These are phyloP conservation scores for Elsinoe batatas DNA, from an alignment of 2,329 filamentous ascomycete species.

Conservation along the genomic window DNA sequence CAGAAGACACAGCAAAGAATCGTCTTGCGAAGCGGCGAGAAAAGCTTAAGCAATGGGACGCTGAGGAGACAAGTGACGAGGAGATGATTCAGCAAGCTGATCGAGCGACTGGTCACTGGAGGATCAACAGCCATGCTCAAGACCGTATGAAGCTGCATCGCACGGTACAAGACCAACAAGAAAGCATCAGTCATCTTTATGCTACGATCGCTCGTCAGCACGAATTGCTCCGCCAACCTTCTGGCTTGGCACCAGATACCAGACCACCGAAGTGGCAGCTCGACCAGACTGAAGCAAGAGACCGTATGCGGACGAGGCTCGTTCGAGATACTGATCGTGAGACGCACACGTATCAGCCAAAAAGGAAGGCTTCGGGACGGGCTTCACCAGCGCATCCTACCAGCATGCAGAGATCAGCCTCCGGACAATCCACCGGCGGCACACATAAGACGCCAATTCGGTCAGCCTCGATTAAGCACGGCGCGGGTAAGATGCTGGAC, in stretches of 20 bases:
- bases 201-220: slow-evolving; percentile 71
- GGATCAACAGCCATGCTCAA: slow-evolving; percentile 86
- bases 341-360: slow-evolving; percentile 72
- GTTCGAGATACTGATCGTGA: slow-evolving; percentile 64
- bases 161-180: slow-evolving; percentile 82
- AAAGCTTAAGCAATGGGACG: slow-evolving; percentile 68
- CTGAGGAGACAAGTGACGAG: slow-evolving; percentile 57
- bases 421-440: slow-evolving; percentile 31
- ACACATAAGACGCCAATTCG: background rate
- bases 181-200: slow-evolving; percentile 69
- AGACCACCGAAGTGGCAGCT: slow-evolving; percentile 69
- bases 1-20: slow-evolving; percentile 61
- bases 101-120: slow-evolving; percentile 79
- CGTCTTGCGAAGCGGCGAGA: slow-evolving; percentile 71
- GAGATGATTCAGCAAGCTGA: slow-evolving; percentile 73
- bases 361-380: slow-evolving; percentile 55
- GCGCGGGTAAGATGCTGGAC: background rate
- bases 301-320: slow-evolving; percentile 84
- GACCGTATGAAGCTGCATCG: slow-evolving; percentile 89
- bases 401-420: slow-evolving; percentile 2
- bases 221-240: slow-evolving; percentile 65
- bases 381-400: slow-evolving; percentile 27
- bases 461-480: background rate
- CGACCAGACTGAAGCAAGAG: slow-evolving; percentile 88
- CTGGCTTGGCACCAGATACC: slow-evolving; percentile 62